These are phyloP conservation scores for Xerocomus amazonicus DNA, from an alignment of 1,284 basidiomycete genomes.

Conservation along the genomic window DNA sequence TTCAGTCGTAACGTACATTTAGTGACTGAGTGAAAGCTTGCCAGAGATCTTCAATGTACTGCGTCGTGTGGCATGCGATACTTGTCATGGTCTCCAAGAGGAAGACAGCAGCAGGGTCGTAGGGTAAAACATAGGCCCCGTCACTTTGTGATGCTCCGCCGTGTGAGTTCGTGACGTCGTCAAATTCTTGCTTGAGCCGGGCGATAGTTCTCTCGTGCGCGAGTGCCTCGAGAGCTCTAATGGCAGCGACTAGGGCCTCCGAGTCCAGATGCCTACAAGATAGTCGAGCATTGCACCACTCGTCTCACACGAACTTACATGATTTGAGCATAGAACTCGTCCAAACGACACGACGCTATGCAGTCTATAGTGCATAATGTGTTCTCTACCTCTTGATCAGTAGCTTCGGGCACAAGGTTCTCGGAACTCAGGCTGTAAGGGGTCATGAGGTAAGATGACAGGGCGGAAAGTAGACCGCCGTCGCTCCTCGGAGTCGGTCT, in stretches of 20 bases:
- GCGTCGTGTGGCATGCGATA: slow-evolving; percentile 72
- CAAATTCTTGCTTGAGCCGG: slow-evolving; percentile 62
- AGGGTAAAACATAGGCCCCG: slow-evolving; percentile 60
- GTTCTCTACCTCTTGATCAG: slow-evolving; percentile 88
- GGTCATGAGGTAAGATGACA: slow-evolving; percentile 96
- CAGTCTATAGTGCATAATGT: slow-evolving; percentile 96
- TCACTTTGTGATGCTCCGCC: slow-evolving; percentile 40
- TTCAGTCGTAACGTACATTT: not conserved
- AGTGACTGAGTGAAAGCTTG: slow-evolving; percentile 33
- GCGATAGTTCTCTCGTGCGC: slow-evolving; percentile 85
- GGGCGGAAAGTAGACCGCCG: slow-evolving; percentile 86
- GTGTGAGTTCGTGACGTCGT: slow-evolving; percentile 42
- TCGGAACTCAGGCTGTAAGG: slow-evolving; percentile 80
- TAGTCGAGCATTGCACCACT: slow-evolving; percentile 11
- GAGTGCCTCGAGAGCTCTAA: slow-evolving; percentile 85
- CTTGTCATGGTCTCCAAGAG: slow-evolving; percentile 93
- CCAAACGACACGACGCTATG: slow-evolving; percentile 88
- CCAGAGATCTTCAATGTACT: slow-evolving; percentile 86
- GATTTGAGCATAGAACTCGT: slow-evolving; percentile 92
- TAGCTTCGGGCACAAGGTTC: slow-evolving; percentile 74
- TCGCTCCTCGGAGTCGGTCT: slow-evolving; percentile 68
- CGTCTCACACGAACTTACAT: slow-evolving; percentile 51
- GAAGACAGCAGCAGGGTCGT: slow-evolving; percentile 94
- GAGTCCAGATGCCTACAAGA: slow-evolving; percentile 63
- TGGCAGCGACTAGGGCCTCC: slow-evolving; percentile 77